Evolutionary conservation across 768 basidiomycete species (phyloP), one percentile per base, ranked within the genome.

Genomic region (Gymnopilus junonius): DNA sequence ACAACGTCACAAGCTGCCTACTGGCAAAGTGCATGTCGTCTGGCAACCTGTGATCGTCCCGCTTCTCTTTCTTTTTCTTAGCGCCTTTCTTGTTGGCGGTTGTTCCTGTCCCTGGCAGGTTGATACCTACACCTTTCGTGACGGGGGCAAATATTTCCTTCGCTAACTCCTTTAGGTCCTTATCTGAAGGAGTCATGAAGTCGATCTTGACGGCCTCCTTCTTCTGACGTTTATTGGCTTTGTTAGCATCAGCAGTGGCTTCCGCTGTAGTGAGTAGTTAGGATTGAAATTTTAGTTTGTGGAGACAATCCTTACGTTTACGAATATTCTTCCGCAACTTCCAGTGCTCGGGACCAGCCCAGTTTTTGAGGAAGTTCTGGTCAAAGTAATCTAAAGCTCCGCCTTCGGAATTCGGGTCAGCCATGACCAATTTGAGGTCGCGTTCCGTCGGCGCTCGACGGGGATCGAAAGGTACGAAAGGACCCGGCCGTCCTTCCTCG

Each of bases 271-370:
- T 21, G 21, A 15, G 21, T 43, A 21, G 63, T 50, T 31, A 58
- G 60, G 25, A 61, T 57, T 7, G 27, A 32, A 29, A 40, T 56
- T 61, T 53, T 46, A 59, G 53, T 25, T 21, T 39, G 51, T 54
- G 23, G 11, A 39, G 7, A 48, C 20, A 34, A 32, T 12, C 40
- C 87, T 76, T 65, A 96, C 94, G 84, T 81, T 85, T 86, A 63
- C 91, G 85, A 56, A 94, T 80, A n/a, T 89, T 83, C 71, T 89
- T 92, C 64, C 92, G 81, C 70, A 99, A 75, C 74, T 97, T 99
- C 97, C 97, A 99, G 73, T 99, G 97, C 75, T 99, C 94, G 8
- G 96, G 96, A 0, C 97, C 97, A 3, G 97, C 97, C 97, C 97
- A 99, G 68, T 97, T 97, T 83, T 93, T 97, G 69, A 89, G 81